Conservation (phyloP, 805 yeast genomes). For the Candida coquimbonensis region DNA sequence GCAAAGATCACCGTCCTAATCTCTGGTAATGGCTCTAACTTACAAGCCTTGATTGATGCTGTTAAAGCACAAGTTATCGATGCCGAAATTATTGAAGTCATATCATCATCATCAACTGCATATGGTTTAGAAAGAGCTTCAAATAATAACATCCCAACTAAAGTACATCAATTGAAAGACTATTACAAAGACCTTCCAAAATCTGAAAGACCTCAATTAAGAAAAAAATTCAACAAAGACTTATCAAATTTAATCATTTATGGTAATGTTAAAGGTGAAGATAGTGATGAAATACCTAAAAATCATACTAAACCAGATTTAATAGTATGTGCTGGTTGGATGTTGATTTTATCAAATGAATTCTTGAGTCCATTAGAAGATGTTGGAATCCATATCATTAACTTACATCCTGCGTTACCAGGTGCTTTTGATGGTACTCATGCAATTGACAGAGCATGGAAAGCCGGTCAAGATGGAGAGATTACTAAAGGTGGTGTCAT, state of each 20-base stretch:
- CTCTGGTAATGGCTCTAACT: conserved; percentile 92
- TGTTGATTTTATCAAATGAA: conserved; percentile 78
- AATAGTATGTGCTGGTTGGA: conserved; percentile 98
- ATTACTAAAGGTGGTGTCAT: conserved; percentile 80
- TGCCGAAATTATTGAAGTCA: conserved; percentile 63
- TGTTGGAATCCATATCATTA: conserved; percentile 70
- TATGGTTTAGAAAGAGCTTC: conserved; percentile 80
- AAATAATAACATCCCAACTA: conserved; percentile 61
- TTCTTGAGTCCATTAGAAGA: conserved; percentile 61
- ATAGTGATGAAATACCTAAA: conserved; percentile 11
- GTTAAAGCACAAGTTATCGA: conserved; percentile 31
- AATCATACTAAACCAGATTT: conserved; percentile 59
- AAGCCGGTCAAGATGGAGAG: conserved; percentile 84
- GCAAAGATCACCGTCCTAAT: conserved; percentile 58
- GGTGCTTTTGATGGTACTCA: conserved; percentile 96
- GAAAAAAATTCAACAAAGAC: conserved; percentile 71
- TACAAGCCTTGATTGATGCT: conserved; percentile 90
- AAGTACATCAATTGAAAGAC: conserved; percentile 59
- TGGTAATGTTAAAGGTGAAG: conserved; percentile 33
- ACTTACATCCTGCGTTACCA: conserved; percentile 94
- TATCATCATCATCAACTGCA: conserved; percentile 83
- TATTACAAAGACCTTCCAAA: conserved; percentile 75
- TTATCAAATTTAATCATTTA: conserved; percentile 60
- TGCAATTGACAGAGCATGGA: conserved; percentile 95
- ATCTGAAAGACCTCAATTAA: conserved; percentile 53